Percentiles rank a stretch among this genome's conserved stretches.
phyloP scores from a whole-genome alignment of 768 basidiomycete genomes.

The Boletus bicolor region DNA sequence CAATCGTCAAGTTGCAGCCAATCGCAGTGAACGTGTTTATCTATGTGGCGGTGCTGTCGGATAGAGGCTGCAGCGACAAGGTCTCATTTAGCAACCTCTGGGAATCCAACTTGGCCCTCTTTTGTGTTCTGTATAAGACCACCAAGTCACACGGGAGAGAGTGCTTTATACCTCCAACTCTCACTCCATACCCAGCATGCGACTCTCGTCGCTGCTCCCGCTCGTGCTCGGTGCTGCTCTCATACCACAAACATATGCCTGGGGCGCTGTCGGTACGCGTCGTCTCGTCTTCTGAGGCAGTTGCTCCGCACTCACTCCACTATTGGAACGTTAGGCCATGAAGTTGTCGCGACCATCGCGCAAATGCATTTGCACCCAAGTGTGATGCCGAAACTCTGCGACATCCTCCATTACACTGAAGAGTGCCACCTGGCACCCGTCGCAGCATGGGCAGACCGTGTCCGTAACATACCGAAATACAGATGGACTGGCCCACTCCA shows the following conservation, averaged over 20 bases:
- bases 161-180: conserved; percentile 1
- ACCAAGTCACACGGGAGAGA: not conserved
- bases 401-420: conserved; percentile 54
- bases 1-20: not conserved
- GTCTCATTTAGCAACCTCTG: conserved; percentile 14
- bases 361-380: conserved; percentile 84
- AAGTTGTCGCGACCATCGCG: conserved; percentile 91
- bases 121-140: conserved; percentile 3
- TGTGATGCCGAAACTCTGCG: conserved; percentile 62
- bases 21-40: not conserved
- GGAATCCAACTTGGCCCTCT: not conserved
- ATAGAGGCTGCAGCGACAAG: not conserved
- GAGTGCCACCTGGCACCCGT: conserved; percentile 80
- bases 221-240: conserved; percentile 15
- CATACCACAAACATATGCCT: conserved; percentile 32
- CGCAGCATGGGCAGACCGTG: conserved; percentile 84
- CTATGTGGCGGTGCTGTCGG: conserved; percentile 8
- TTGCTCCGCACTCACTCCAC: not conserved
- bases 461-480: conserved; percentile 49
- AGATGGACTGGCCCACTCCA: conserved; percentile 74
- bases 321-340: conserved; percentile 58
- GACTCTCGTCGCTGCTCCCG: conserved; percentile 9
- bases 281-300: not conserved
- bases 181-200: conserved; percentile 23
- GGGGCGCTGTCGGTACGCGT: conserved; percentile 40